Evolutionary conservation across 192 early-diverging fungal genomes (phyloP).

Genomic region (Pilobolus umbonatus): DNA sequence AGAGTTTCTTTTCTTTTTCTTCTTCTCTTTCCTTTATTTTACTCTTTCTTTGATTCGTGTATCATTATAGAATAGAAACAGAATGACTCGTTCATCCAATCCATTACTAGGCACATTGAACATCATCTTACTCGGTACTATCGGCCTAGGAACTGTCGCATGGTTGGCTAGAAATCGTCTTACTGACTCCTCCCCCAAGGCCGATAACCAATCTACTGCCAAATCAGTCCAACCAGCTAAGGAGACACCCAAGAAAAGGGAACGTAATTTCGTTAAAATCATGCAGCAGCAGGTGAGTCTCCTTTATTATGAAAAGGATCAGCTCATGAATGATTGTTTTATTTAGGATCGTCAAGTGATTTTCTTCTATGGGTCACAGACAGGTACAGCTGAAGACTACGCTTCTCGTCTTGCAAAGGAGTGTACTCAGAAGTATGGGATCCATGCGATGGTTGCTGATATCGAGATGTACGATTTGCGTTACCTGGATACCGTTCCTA

Average conservation of each 20-base stretch:
- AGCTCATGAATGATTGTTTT: neutral
- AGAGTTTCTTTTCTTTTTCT: slow-evolving; percentile 2
- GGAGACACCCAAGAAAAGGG: slow-evolving; percentile 35
- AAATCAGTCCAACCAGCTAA: slow-evolving; percentile 22
- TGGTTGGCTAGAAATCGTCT: slow-evolving; percentile 30
- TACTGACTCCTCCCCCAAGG: slow-evolving; percentile 16
- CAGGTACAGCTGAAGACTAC: slow-evolving; percentile 98
- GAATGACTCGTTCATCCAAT: slow-evolving; percentile 21
- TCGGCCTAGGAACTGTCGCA: slow-evolving; percentile 32
- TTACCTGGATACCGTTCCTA: slow-evolving; percentile 66
- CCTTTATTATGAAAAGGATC: neutral
- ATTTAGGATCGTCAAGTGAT: slow-evolving; percentile 69
- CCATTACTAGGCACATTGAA: slow-evolving; percentile 44
- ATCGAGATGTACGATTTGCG: slow-evolving; percentile 91
- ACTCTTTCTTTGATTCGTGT: slow-evolving; percentile 4
- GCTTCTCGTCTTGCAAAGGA: slow-evolving; percentile 89
- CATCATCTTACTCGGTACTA: slow-evolving; percentile 44
- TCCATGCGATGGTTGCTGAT: slow-evolving; percentile 78
- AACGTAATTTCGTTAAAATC: slow-evolving; percentile 49
- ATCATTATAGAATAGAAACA: neutral
- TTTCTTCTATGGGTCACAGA: slow-evolving; percentile 96
- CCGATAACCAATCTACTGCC: slow-evolving; percentile 14
- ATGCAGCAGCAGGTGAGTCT: slow-evolving; percentile 49
- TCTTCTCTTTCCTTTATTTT: slow-evolving; percentile 9
- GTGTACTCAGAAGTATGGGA: slow-evolving; percentile 60